Conservation (phyloP, 129 eudicot genomes). For the Pulicaria dysenterica region DNA sequence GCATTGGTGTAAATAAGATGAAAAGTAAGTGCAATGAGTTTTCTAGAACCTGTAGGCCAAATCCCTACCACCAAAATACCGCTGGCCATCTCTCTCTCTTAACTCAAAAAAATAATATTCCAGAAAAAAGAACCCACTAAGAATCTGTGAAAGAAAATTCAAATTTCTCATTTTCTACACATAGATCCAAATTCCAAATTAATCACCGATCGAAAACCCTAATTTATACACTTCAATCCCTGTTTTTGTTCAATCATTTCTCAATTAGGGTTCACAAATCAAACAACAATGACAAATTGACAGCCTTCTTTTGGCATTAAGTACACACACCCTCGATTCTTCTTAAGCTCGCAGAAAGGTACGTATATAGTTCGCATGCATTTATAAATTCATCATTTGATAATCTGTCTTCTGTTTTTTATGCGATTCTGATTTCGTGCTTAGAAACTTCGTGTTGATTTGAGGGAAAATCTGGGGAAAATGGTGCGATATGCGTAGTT, state of each 20-base stretch:
- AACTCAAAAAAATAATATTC: not conserved
- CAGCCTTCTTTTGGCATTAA: conserved; percentile 13
- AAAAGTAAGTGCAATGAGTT: conserved; percentile 10
- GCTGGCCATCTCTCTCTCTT: conserved; percentile 36
- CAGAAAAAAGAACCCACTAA: not conserved
- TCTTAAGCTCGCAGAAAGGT: conserved; percentile 32
- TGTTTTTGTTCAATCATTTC: not conserved
- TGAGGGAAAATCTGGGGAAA: conserved; percentile 9
- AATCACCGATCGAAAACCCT: conserved; percentile 44
- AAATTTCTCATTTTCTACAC: conserved; percentile 31
- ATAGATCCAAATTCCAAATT: not conserved
- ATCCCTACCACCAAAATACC: conserved; percentile 49
- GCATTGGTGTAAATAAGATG: conserved; percentile 16
- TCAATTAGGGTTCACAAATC: conserved; percentile 31
- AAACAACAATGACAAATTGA: conserved; percentile 18
- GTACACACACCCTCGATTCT: conserved; percentile 21
- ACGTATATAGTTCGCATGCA: conserved; percentile 23
- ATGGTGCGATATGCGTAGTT: conserved; percentile 5
- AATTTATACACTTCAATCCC: not conserved
- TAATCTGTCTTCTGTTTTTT: not conserved
- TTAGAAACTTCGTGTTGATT: conserved; percentile 2
- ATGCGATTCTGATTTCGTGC: conserved; percentile 4
- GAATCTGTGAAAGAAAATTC: conserved; percentile 15
- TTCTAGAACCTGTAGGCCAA: conserved; percentile 38
- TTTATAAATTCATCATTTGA: not conserved